phyloP scores from a whole-genome alignment of 2,329 filamentous ascomycete genomes.

The Fusarium pilosicola region DNA sequence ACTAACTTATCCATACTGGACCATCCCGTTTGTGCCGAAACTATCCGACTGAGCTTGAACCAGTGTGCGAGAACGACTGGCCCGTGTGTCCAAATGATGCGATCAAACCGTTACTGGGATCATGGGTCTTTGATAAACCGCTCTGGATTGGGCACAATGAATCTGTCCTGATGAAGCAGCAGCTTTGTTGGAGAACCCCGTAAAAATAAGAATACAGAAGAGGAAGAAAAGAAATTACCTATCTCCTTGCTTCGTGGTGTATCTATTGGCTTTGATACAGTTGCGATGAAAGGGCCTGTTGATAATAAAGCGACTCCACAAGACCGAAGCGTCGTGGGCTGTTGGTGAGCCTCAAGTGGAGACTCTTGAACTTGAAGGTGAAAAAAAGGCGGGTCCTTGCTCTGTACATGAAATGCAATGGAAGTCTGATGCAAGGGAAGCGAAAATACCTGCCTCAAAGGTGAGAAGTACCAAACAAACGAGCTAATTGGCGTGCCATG shows the following conservation, averaged over 20 bases:
- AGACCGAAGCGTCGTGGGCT: slow-evolving; percentile 20
- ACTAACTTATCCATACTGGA: neutral
- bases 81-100: slow-evolving; percentile 42
- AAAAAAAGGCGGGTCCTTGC: slow-evolving; percentile 14
- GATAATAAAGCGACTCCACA: slow-evolving; percentile 15
- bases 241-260: slow-evolving; percentile 1
- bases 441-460: neutral
- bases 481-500: neutral
- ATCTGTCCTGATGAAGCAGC: slow-evolving; percentile 9
- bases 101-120: slow-evolving; percentile 26
- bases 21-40: slow-evolving; percentile 17
- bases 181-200: slow-evolving; percentile 7
- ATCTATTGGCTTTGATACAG: neutral
- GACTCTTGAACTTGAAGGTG: slow-evolving; percentile 21
- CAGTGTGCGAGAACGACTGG: slow-evolving; percentile 45
- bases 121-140: slow-evolving; percentile 23
- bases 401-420: slow-evolving; percentile 16
- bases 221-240: neutral
- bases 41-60: slow-evolving; percentile 8
- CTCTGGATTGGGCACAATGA: neutral
- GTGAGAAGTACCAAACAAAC: slow-evolving; percentile 11
- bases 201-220: neutral
- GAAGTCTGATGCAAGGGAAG: neutral
- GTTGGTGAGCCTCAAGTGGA: slow-evolving; percentile 39
- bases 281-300: neutral